A percentile compares a stretch with the other conserved stretches of the same genome.
phyloP scores from a whole-genome alignment of 2,329 filamentous ascomycete genomes.

The Paracoccidioides brasiliensis region DNA sequence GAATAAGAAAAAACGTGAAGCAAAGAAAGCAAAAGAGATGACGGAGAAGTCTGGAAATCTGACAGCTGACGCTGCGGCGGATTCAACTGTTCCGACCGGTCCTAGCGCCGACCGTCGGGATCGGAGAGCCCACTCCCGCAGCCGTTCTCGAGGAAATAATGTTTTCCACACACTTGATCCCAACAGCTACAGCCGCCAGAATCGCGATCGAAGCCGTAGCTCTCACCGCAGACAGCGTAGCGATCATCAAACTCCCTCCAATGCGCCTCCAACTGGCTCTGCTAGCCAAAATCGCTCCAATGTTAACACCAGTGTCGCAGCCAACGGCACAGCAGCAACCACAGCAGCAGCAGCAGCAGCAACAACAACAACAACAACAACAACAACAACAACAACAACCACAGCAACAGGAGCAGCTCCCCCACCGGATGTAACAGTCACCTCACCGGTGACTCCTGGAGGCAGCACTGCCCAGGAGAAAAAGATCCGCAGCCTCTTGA shows the following conservation, averaged over 20 bases:
- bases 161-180: slow-evolving; percentile 13
- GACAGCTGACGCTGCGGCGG: slow-evolving; percentile 5
- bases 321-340: slow-evolving; percentile 25
- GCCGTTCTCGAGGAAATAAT: slow-evolving; percentile 35
- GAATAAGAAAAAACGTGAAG: slow-evolving; percentile 97
- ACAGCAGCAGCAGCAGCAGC: not conserved
- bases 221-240: slow-evolving; percentile 17
- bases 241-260: slow-evolving; percentile 10
- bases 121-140: slow-evolving; percentile 42
- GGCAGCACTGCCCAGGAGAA: slow-evolving; percentile 51
- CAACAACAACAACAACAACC: not conserved
- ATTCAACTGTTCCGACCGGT: not conserved
- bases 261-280: slow-evolving; percentile 3
- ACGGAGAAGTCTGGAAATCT: slow-evolving; percentile 44
- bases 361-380: slow-evolving; percentile 11
- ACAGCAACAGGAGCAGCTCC: slow-evolving; percentile 7
- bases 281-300: slow-evolving; percentile 8
- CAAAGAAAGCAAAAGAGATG: slow-evolving; percentile 77
- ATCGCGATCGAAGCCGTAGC: slow-evolving; percentile 16
- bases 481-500: slow-evolving; percentile 84
- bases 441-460: slow-evolving; percentile 17
- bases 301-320: slow-evolving; percentile 12
- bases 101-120: slow-evolving; percentile 53
- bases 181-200: slow-evolving; percentile 26
- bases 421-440: slow-evolving; percentile 21